Conservation (phyloP, 2,329 filamentous ascomycete genomes). For the Dactylellina cionopaga region DNA sequence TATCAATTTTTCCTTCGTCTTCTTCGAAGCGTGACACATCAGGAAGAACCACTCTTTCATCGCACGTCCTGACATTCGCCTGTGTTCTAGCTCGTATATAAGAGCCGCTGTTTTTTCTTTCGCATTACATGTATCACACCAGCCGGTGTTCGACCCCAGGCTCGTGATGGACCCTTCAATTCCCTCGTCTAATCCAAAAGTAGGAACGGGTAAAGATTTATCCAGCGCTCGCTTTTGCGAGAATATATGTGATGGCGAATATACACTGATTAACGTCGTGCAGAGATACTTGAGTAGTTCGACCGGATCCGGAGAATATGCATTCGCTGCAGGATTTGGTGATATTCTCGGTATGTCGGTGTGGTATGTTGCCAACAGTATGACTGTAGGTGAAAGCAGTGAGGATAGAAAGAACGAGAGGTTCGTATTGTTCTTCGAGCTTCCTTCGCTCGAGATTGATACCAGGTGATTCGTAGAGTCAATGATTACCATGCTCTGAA, state of each 20-base stretch:
- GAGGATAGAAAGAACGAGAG: conserved; percentile 74
- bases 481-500: conserved; percentile 36
- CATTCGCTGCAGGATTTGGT: conserved; percentile 58
- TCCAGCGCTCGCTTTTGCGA: conserved; percentile 78
- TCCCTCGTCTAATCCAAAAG: conserved; percentile 80
- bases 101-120: conserved; percentile 76
- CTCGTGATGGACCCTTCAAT: conserved; percentile 82
- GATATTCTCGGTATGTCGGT: conserved; percentile 74
- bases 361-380: conserved; percentile 84
- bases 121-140: conserved; percentile 52
- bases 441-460: conserved; percentile 37
- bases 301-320: conserved; percentile 72
- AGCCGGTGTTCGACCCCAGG: conserved; percentile 65
- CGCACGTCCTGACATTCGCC: conserved; percentile 81
- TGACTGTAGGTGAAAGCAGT: conserved; percentile 73
- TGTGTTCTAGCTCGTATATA: conserved; percentile 71
- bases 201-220: conserved; percentile 77
- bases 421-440: conserved; percentile 15
- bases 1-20: conserved; percentile 64
- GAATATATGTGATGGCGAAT: conserved; percentile 78
- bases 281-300: conserved; percentile 82
- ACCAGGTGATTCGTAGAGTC: conserved; percentile 41
- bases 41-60: conserved; percentile 76
- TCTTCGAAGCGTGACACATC: conserved; percentile 58
- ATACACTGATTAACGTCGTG: conserved; percentile 81